Evolutionary conservation across 257 asterid genomes (phyloP), one percentile per base, ranked within the genome.

Genomic region (Fraxinus americana): DNA sequence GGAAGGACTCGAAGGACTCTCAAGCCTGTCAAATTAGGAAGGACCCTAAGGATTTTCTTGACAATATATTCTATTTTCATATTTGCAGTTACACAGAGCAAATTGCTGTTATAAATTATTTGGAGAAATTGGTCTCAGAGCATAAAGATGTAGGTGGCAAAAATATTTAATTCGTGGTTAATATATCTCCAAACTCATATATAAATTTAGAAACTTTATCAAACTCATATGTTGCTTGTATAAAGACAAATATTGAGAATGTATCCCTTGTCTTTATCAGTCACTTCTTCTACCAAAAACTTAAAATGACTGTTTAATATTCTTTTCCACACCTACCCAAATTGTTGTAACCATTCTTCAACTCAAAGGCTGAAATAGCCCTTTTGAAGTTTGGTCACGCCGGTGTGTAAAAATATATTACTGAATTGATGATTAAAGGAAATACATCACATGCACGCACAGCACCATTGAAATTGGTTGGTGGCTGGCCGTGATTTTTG

Each of bases 81-180:
- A 27, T 92, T 63, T 95, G 99, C 87, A 90, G 93, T 88, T 92
- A 91, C 76, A 91, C 98, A 0, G 99, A 95, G 82, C 97, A 91
- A 89, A 95, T 91, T 72, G 97, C 96, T 3, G 90, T 95, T 67
- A 73, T 93, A 81, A 91, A 91, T 84, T 91, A 91, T 87, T 87
- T 95, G 88, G 99, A 93, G 84, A 88, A 91, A 81, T 93, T 95
- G 50, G 80, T 95, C 45, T 79, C 83, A 6, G 97, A 92, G 85
- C 97, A 95, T 86, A 88, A 89, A 82, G 98, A 95, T 85, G 99
- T 93, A 83, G 74, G 96, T 91, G 19, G n/a, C 65, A 27, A 59
- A 57, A 59, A 59, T n/a, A 59, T 59, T 59, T 59, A 30, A 4
- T 59, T 59, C 14, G 4, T 59, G 14, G 67, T 59, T 59, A 21